Base-by-base conservation (phyloP, 441 rosid species). In the Sinapis alba region DNA sequence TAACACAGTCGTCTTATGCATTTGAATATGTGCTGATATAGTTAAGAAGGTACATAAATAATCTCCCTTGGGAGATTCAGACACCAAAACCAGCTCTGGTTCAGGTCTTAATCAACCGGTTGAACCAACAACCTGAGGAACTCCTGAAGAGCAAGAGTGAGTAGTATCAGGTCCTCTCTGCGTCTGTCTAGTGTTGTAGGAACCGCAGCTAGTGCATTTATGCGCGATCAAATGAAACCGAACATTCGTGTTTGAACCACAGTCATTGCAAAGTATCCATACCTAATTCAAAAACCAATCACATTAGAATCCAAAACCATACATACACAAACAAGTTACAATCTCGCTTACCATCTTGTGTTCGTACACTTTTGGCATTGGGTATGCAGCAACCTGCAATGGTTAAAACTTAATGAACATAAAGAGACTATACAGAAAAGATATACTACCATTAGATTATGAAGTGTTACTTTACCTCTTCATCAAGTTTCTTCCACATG, bases 251-350 rank as follows among this genome's bases (percentile, higher is more conserved):
- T 82, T 88, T 43, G 83, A 78, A 16, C 90, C 88, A 6, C 97
- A 94, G 51, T 94, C 98, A 28, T 94, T 94, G 87, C 97, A 94
- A 2, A 94, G 97, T 70, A 94, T 92, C 98, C 94, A 94, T n/a
- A 93, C 92, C 94, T 92, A 68, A 45, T 1, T 27, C 73, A 56
- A 16, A 54, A 16, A 11, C 15, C 2, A 20, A 69, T 15, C 45
- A 45, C 45, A 77, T 65, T 12, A 0, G 2, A 38, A 10, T 47
- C 68, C 51, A 64, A 45, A 34, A 28, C 18, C 47, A 18, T 15
- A 24, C 19, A 41, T 9, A 2, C 9, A 54, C 4, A 10, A 10
- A 50, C 38, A 64, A 2, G 27, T 24, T 10, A 38, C n/a, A 7
- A 28, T 59, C 18, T 7, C 1, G 16, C 81, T 87, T 75, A 87